Evolutionary conservation across 371 early-diverging fungal genomes (phyloP).

Genomic region (Mortierella sp.): DNA sequence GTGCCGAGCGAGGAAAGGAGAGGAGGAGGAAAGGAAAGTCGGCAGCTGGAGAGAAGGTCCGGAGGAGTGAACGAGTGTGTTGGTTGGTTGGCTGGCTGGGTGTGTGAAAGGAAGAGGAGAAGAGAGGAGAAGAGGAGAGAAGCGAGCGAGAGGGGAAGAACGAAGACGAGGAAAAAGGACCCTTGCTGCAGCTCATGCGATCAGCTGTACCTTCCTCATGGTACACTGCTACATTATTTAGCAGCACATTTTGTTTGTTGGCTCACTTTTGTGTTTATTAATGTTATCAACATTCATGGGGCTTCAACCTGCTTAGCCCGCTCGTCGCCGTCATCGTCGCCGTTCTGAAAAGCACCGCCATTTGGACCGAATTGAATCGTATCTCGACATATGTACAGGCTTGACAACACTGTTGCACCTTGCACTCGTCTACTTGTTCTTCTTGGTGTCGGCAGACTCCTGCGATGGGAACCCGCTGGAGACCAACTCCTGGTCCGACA

Average conservation of each 20-base stretch:
- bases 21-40: not conserved
- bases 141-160: not conserved
- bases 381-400: not conserved
- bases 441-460: conserved; percentile 33
- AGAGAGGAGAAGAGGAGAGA: not conserved
- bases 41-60: not conserved
- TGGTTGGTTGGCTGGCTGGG: not conserved
- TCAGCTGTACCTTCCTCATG: not conserved
- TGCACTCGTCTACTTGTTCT: conserved; percentile 28
- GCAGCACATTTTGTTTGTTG: not conserved
- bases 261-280: not conserved
- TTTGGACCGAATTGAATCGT: not conserved
- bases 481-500: conserved; percentile 41
- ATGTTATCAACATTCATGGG: not conserved
- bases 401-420: not conserved
- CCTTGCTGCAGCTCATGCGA: conserved; percentile 10
- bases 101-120: not conserved
- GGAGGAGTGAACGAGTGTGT: not conserved
- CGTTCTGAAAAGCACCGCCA: not conserved
- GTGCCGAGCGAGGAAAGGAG: not conserved
- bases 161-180: not conserved
- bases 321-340: not conserved
- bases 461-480: conserved; percentile 24
- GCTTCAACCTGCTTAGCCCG: not conserved
- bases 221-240: not conserved